These are phyloP conservation scores for Scolecobasidium constrictum DNA, from an alignment of 2,329 filamentous ascomycete genomes.

Conservation along the genomic window DNA sequence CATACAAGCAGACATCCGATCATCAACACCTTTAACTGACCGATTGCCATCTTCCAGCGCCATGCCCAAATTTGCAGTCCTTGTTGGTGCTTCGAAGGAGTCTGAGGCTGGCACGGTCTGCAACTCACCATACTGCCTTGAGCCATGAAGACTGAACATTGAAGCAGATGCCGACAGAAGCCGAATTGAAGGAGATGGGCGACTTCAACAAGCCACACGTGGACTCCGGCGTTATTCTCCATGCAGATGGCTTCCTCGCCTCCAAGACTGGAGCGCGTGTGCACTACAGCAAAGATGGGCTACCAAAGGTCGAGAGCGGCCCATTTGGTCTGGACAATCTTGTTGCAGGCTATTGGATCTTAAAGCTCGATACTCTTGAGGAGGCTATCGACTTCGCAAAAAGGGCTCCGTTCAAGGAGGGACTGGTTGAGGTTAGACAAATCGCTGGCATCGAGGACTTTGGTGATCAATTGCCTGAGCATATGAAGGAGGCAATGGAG, in stretches of 20 bases:
- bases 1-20: too few relatives aligned
- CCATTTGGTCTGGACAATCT: not conserved
- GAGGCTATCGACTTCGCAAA: not conserved
- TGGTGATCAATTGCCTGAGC: not conserved
- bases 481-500: not conserved
- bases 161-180: too few relatives aligned
- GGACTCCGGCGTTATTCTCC: not conserved
- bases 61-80: too few relatives aligned
- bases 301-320: not conserved
- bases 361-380: not conserved
- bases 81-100: too few relatives aligned
- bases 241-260: not conserved
- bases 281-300: not conserved
- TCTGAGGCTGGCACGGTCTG: too few relatives aligned
- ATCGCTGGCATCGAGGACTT: not conserved
- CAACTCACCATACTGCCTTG: too few relatives aligned
- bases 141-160: too few relatives aligned
- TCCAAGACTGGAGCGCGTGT: not conserved
- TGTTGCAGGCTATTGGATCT: not conserved
- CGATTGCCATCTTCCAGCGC: too few relatives aligned
- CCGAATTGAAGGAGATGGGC: not conserved
- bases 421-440: not conserved
- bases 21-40: too few relatives aligned
- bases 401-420: not conserved
- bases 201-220: not conserved